Evolutionary conservation across 2,329 filamentous ascomycete species (phyloP), one percentile per base, ranked within the genome.

Genomic region (Hypoxylon sp.): DNA sequence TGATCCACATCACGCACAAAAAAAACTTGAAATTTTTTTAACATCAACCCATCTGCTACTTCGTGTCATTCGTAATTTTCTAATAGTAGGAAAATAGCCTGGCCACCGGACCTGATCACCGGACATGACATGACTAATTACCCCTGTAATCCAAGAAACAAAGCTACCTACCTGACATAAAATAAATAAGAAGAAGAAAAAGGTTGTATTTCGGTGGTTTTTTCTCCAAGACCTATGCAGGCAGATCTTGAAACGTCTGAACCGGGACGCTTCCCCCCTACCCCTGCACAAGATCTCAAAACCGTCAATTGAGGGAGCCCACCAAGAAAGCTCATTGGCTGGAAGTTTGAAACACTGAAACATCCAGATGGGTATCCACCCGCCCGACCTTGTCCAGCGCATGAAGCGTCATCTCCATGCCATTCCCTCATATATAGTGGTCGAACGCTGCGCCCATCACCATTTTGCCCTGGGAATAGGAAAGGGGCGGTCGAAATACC

Each of bases 381-480:
- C 13, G 14, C 46, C 45, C 14, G 28, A n/a, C 53, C 62, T 52
- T 48, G 19, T 34, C 34, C 23, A 9, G 66, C 68, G 65, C 68
- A 68, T 70, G 46, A 63, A 70, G 30, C 61, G 59, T 68, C 67
- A 70, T 68, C 55, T 60, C 60, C 67, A 67, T 67, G 32, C 63
- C 63, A 46, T 45, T 53, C 57, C 60, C 57, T 65, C 64, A 67
- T 48, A 58, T 69, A 69, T 63, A 66, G 53, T 63, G 21, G 32
- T n/a, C 43, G 17, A n/a, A 60, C 49, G 46, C 56, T 60, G 56
- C 58, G 53, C 43, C 23, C 51, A 45, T 36, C 17, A 10, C n/a
- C 38, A n/a, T 28, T 52, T 30, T 21, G 23, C 25, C 32, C 21
- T 30, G 13, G 34, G 3, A 2, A 13, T 21, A 19, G 49, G 61